Base-by-base conservation (phyloP, 345 rosid genomes). In the Geranium rotundifolium region DNA sequence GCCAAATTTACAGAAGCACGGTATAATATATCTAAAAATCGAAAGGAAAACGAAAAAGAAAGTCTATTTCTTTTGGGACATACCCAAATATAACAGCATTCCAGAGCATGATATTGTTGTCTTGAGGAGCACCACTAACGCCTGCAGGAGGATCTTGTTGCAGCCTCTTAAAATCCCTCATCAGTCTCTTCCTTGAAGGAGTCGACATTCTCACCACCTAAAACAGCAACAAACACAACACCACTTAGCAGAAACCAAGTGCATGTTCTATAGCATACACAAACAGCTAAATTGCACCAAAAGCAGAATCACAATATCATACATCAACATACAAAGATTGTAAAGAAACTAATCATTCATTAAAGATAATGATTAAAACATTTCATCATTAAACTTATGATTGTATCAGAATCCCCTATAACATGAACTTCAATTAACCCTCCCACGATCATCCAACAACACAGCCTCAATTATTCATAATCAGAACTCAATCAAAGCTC, bases 71-170 rank as follows among this genome's bases (percentile, higher is more conserved):
- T 17, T 65, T 8, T 18, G 27, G 13, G n/a, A 31, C 59, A 52
- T 69, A 85, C 90, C 90, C 87, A 63, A 85, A 79, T 61, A 83
- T 83, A 20, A 81, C 84, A 60, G 91, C 84, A 70, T 81, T 85
- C 86, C 86, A 85, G 20, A 77, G 85, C 88, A 76, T 79, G 61
- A 85, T 77, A 59, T 79, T 77, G 62, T 77, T 81, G 67, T 83
- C 88, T 4, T 79, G 88, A 1, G 91, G 91, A 19, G 91, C 84
- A 19, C 86, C 88, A n/a, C 86, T 83, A 17, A 83, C 79, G 6
- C 86, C 88, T 14, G 86, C 86, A 27, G 84, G 86, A 7, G 90
- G 90, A 67, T 85, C 88, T 64, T 81, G 91, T 71, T 85, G 88
- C 72, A 83, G 72, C 72, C 91, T 75, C 83, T 76, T 83, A 71